Evolutionary conservation across 768 basidiomycete genomes (phyloP).

Genomic region (Phlebiopsis gigantea): DNA sequence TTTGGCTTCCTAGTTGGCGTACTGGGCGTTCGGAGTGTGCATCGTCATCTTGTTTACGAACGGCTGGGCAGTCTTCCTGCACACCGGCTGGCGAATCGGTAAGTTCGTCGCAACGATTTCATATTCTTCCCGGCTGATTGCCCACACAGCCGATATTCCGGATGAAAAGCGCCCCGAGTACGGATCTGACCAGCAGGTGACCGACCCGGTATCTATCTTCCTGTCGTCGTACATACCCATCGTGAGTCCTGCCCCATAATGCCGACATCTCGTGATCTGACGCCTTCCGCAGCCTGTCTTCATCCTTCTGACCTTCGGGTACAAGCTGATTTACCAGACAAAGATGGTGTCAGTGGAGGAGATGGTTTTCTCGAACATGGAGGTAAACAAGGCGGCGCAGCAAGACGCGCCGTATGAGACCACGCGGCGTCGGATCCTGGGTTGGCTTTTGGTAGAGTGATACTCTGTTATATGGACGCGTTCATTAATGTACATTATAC

Average conservation of each 20-base stretch:
- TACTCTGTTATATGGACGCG: too few relatives aligned
- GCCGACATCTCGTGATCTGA: neutral
- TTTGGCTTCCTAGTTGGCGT: conserved; percentile 15
- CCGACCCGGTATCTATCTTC: conserved; percentile 18
- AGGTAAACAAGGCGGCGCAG: neutral
- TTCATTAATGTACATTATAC: too few relatives aligned
- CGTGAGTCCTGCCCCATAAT: conserved; percentile 10
- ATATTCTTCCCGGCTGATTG: neutral
- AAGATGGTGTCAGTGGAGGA: conserved; percentile 20
- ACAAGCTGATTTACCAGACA: conserved; percentile 26
- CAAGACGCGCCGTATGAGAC: neutral
- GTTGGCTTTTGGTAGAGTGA: conserved; percentile 1
- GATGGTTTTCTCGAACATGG: conserved; percentile 17
- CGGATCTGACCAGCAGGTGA: neutral
- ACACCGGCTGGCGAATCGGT: conserved; percentile 22
- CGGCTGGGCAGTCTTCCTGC: conserved; percentile 24
- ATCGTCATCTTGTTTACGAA: conserved; percentile 23
- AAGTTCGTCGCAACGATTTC: neutral
- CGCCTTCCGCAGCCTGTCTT: conserved; percentile 19
- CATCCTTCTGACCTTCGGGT: conserved; percentile 22
- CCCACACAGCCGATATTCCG: conserved; percentile 11
- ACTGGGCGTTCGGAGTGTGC: conserved; percentile 22
- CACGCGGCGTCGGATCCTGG: neutral
- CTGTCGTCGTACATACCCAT: conserved; percentile 23
- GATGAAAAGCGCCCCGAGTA: neutral